Evolutionary conservation across 2,329 filamentous ascomycete species (phyloP).

Genomic region (Bipolaris gigantea): DNA sequence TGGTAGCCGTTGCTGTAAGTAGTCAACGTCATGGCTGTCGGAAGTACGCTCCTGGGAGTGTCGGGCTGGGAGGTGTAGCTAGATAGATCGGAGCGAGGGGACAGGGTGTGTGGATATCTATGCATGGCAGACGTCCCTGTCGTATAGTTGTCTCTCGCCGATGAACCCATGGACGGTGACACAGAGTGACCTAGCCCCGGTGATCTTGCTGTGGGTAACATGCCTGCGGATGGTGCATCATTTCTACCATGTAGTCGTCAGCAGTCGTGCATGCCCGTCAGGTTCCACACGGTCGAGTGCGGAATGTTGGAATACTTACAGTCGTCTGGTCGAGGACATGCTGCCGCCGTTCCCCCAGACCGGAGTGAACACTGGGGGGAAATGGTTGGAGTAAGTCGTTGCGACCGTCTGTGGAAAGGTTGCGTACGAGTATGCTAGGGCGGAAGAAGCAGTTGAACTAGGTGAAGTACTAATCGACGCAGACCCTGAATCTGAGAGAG

Average conservation of each 20-base stretch:
- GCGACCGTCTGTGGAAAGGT: conserved; percentile 36
- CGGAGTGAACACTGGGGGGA: conserved; percentile 38
- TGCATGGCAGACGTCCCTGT: conserved; percentile 45
- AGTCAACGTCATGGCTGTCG: conserved; percentile 36
- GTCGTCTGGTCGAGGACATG: conserved; percentile 47
- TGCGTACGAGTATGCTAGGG: conserved; percentile 49
- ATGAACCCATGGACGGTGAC: conserved; percentile 45
- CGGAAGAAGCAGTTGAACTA: conserved; percentile 55
- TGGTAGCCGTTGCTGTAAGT: conserved; percentile 26
- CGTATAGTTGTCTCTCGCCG: conserved; percentile 51
- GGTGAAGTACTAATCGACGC: conserved; percentile 58
- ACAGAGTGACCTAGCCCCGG: conserved; percentile 47
- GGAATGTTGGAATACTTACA: conserved; percentile 49
- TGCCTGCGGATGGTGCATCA: conserved; percentile 52
- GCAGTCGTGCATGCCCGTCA: conserved; percentile 43
- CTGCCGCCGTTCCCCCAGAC: conserved; percentile 43
- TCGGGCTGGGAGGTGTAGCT: conserved; percentile 42
- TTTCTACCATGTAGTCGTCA: conserved; percentile 45
- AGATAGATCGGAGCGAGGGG: conserved; percentile 42
- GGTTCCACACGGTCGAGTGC: conserved; percentile 39
- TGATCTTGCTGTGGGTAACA: conserved; percentile 51
- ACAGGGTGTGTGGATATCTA: conserved; percentile 39
- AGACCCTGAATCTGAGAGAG: conserved; percentile 59
- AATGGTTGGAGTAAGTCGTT: conserved; percentile 42
- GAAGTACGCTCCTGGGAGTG: conserved; percentile 42